Evolutionary conservation across 768 basidiomycete species (phyloP).

Genomic region (Boletus subcaerulescens): DNA sequence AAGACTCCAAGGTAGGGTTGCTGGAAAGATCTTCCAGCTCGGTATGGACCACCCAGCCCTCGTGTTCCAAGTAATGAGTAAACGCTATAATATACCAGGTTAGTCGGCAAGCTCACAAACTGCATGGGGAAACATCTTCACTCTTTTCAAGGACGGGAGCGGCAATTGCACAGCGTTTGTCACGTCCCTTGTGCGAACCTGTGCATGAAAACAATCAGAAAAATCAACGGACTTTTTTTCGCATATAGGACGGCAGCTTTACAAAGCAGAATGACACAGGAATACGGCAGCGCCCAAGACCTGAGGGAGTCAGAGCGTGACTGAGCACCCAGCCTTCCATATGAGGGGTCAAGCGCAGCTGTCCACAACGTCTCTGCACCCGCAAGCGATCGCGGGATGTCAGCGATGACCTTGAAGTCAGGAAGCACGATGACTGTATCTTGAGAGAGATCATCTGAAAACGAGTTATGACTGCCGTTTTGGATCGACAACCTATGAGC

Average conservation of each 20-base stretch:
- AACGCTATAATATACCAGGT: constrained; percentile 45
- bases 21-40: constrained; percentile 59
- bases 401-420: constrained; percentile 82
- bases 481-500: constrained; percentile 63
- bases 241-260: constrained; percentile 24
- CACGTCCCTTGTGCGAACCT: constrained; percentile 93
- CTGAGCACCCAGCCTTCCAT: constrained; percentile 46
- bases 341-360: constrained; percentile 55
- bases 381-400: constrained; percentile 57
- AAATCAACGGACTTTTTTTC: background rate
- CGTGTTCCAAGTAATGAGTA: constrained; percentile 54
- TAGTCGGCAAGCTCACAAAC: constrained; percentile 6
- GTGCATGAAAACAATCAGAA: constrained; percentile 2
- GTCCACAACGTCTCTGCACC: constrained; percentile 74
- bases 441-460: constrained; percentile 54
- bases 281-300: constrained; percentile 85
- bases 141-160: constrained; percentile 81
- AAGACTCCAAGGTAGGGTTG: constrained; percentile 26
- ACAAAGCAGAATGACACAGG: constrained; percentile 89
- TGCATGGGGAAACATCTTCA: constrained; percentile 32
- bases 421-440: constrained; percentile 90
- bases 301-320: constrained; percentile 48
- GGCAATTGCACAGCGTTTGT: constrained; percentile 87
- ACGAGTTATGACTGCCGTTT: constrained; percentile 78
- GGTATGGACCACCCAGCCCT: constrained; percentile 75